Conservation (phyloP, 2,329 filamentous ascomycete genomes). For the Aspergillus sp. region DNA sequence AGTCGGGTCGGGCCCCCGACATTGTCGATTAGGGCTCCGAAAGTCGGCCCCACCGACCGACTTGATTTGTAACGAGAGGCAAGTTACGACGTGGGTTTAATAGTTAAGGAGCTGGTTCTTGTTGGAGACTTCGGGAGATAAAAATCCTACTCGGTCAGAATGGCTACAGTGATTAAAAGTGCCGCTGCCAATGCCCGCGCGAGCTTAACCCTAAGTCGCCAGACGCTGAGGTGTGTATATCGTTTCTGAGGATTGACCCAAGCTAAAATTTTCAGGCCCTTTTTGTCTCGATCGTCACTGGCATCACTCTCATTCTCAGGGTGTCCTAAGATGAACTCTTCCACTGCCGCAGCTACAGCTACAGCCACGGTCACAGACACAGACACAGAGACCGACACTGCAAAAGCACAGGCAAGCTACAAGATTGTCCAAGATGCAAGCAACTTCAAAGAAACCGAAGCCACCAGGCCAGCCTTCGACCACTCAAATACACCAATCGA, state of each 20-base stretch:
- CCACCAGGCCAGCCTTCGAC: constrained; percentile 42
- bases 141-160: neutral
- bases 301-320: too few species aligned
- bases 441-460: constrained; percentile 41
- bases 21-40: neutral
- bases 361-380: too few species aligned
- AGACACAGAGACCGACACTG: too few species aligned
- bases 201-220: too few species aligned
- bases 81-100: neutral
- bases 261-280: neutral
- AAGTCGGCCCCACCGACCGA: neutral
- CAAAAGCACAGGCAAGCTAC: neutral
- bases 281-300: too few species aligned
- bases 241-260: neutral
- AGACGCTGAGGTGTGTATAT: too few species aligned
- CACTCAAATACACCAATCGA: constrained; percentile 27
- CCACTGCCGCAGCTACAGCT: neutral
- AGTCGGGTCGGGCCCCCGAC: neutral
- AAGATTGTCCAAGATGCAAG: constrained; percentile 17
- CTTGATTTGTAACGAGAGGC: neutral
- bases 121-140: neutral
- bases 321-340: neutral
- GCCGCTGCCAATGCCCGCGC: too few species aligned
- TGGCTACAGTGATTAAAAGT: neutral
- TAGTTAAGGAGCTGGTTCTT: neutral